Evolutionary conservation across 768 basidiomycete genomes (phyloP), one percentile per base, ranked within the genome.

Genomic region (Clitopilus hobsonii): DNA sequence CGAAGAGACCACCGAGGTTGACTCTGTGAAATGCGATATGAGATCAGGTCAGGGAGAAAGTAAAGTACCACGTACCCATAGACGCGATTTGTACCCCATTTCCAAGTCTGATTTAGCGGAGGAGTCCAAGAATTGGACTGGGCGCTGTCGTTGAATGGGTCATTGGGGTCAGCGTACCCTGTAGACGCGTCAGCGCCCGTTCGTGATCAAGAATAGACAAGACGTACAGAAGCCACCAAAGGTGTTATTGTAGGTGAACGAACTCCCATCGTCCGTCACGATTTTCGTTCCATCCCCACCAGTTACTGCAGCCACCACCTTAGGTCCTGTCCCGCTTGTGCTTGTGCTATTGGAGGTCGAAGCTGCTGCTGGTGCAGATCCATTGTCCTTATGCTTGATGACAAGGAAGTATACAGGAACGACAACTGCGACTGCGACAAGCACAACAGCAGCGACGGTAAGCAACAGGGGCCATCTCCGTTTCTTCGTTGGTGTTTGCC

Each of bases 51-150:
- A 13, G 48, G 26, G 50, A 29, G 53, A 16, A 24, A 51, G 18
- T 8, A 50, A 38, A 38, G 23, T 20, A n/a, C 32, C 11, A 68
- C 74, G 5, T 51, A 83, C 83, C 84, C 82, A 49, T 69, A 68
- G 28, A 82, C 59, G 32, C 64, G 74, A 69, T 86, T 75, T 50
- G 65, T 63, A 20, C 79, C 81, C 73, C 74, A 88, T 14, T 64
- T 72, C 84, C 87, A 91, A 11, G 70, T 73, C 62, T 81, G 70
- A 66, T 82, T 83, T 23, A 91, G 64, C 0, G 82, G 72, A 1
- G 85, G 85, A 3, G 83, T 81, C 81, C 85, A 89, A 3, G 74
- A 78, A 60, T 88, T 84, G 6, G 81, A 71, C 54, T 69, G 71
- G 3, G 87, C 87, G 20, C 73, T 67, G 65, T 82, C 78, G 68